A percentile compares a stretch with the other conserved stretches of the same genome.
These are phyloP conservation scores for Polytrichum formosum DNA, from an alignment of 225 moss, liverwort and hornwort species.

Conservation along the genomic window DNA sequence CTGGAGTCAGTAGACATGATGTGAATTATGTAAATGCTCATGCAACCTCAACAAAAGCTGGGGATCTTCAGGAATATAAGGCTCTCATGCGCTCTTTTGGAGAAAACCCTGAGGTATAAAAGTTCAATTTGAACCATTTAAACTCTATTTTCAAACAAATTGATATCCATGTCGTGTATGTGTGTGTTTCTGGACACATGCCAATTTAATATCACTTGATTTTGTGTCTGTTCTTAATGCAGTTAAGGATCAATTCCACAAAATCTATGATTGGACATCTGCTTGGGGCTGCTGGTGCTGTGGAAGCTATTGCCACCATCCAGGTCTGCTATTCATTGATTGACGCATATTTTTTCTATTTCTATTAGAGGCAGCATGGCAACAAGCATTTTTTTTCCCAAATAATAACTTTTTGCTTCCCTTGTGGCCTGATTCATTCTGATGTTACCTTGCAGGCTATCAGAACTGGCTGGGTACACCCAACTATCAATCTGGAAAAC, in stretches of 20 bases:
- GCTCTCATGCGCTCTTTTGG: constrained; percentile 87
- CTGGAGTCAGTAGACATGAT: constrained; percentile 75
- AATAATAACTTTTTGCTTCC: too few relatives aligned
- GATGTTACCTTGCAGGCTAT: constrained; percentile 65
- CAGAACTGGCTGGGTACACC: constrained; percentile 81
- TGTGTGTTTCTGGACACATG: too few relatives aligned
- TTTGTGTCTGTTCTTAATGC: constrained; percentile 17
- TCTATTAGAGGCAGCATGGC: too few relatives aligned
- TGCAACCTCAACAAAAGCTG: constrained; percentile 91
- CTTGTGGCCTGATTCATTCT: too few relatives aligned
- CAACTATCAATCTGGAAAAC: constrained; percentile 76
- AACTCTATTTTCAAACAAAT: too few relatives aligned
- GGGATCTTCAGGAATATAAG: constrained; percentile 91
- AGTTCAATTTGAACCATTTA: too few relatives aligned
- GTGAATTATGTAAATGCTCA: constrained; percentile 96
- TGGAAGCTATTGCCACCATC: constrained; percentile 92
- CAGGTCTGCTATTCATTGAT: constrained; percentile 44
- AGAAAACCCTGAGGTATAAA: constrained; percentile 69
- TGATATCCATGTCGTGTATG: too few relatives aligned
- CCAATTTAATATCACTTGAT: too few relatives aligned
- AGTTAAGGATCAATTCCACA: constrained; percentile 90
- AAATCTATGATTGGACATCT: constrained; percentile 98
- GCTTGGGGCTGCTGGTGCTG: constrained; percentile 93
- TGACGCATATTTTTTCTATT: too few relatives aligned
- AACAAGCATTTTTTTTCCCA: too few relatives aligned